phyloP scores from a whole-genome alignment of 768 basidiomycete species.

The Brasilioporus rufonigricans region DNA sequence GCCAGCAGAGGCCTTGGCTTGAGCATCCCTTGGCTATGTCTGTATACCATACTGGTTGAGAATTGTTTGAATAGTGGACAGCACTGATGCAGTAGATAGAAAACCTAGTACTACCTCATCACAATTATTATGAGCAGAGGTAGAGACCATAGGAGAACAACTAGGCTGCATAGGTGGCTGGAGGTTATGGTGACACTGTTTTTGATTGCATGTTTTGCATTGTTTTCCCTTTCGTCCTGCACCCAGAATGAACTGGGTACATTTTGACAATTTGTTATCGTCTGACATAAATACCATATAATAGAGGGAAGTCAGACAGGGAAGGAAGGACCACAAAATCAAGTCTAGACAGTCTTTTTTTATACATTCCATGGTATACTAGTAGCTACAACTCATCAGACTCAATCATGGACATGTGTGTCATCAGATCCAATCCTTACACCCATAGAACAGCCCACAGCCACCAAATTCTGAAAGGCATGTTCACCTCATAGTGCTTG shows the following conservation, averaged over 20 bases:
- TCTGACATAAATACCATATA: neutral
- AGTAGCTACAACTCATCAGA: neutral
- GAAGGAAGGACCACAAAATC: neutral
- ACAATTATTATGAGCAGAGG: too few species aligned
- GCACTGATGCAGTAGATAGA: neutral
- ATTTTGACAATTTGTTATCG: neutral
- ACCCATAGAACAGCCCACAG: neutral
- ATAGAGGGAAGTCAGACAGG: neutral
- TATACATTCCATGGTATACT: too few species aligned
- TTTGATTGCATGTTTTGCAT: neutral
- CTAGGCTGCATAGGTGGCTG: too few species aligned
- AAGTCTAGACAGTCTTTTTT: neutral
- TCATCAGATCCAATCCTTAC: slow-evolving; percentile 11
- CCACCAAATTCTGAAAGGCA: slow-evolving; percentile 8
- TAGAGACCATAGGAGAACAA: too few species aligned
- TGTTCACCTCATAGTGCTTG: neutral
- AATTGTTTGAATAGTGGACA: neutral
- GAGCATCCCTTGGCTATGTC: neutral
- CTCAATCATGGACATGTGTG: slow-evolving; percentile 1
- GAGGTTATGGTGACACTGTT: neutral
- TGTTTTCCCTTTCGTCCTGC: neutral
- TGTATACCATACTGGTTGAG: neutral
- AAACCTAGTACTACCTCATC: too few species aligned
- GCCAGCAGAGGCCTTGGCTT: neutral
- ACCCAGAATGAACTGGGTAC: neutral